Evolutionary conservation across 2,329 filamentous ascomycete genomes (phyloP), one percentile per base, ranked within the genome.

Genomic region (Ophiostoma sp.): DNA sequence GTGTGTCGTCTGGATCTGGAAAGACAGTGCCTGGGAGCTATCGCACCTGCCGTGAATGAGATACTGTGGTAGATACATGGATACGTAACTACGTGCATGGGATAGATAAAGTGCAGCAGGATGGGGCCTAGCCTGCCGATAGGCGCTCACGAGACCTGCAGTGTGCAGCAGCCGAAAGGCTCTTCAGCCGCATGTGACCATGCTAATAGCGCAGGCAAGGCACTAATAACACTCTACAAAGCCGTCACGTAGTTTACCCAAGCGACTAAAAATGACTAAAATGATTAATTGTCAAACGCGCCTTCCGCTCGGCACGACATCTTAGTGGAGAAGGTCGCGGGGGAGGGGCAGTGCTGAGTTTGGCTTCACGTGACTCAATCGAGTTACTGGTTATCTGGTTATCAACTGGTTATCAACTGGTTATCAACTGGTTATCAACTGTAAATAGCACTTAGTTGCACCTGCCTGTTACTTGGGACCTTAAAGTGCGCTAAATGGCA

Each of bases 111-210:
- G 17, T n/a, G 8, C 41, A 64, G 60, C 57, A 54, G 57, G n/a
- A 67, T 48, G 44, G 68, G 41, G 57, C 44, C 68, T 57, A 17
- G 52, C 52, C 68, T 57, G 52, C 52, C 52, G 68, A 71, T 70
- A 72, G 71, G 69, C 68, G 70, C 73, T 74, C 73, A 74, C 73
- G 73, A 74, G 72, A 74, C 73, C 72, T 71, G 68, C 52, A 69
- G 52, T 57, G 13, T 66, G 41, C 54, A 64, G 31, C 68, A 69
- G 35, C 36, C 33, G n/a, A 52, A 72, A 74, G 71, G 72, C 72
- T 74, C 72, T 74, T 71, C 72, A 72, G 72, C 71, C 70, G 72
- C 73, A 74, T 74, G 73, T 74, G 73, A 74, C 73, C 73, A 70
- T 39, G 62, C 36, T 66, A 60, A 44, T 68, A 68, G 64, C 41